phyloP scores from a whole-genome alignment of 805 yeast genomes.

The Teunomyces pallodes region DNA sequence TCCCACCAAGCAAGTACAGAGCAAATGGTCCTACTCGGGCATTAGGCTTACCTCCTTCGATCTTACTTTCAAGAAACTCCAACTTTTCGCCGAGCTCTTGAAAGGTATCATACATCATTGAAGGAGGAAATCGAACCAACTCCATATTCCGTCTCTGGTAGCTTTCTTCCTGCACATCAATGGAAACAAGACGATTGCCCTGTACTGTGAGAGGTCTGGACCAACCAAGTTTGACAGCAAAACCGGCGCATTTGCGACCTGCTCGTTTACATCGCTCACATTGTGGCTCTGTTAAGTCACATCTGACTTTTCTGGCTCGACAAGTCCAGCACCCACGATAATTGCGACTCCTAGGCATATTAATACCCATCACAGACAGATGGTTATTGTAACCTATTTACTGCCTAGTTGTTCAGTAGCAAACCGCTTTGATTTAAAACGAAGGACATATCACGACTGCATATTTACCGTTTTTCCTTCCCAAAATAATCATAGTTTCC shows the following conservation, averaged over 20 bases:
- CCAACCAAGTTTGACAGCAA: constrained; percentile 48
- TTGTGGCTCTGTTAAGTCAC: constrained; percentile 46
- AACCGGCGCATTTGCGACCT: constrained; percentile 47
- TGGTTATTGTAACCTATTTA: background rate
- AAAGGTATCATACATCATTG: constrained; percentile 34
- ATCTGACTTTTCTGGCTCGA: constrained; percentile 50
- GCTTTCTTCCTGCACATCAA: constrained; percentile 17
- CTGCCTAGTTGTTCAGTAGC: no score
- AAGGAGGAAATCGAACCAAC: constrained; percentile 38
- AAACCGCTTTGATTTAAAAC: no score
- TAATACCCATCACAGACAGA: background rate
- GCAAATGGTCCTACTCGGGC: constrained; percentile 24
- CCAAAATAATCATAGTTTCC: no score
- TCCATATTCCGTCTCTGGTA: constrained; percentile 47
- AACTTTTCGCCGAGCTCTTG: constrained; percentile 37
- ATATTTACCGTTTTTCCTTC: background rate
- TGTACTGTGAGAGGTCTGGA: constrained; percentile 37
- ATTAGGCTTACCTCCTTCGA: constrained; percentile 8
- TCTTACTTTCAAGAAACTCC: constrained; percentile 25
- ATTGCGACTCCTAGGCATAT: constrained; percentile 28
- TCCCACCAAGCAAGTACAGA: constrained; percentile 12
- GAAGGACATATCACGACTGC: background rate
- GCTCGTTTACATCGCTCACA: constrained; percentile 49
- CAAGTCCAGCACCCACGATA: constrained; percentile 60
- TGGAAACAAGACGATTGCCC: constrained; percentile 14